phyloP scores from a whole-genome alignment of 1,284 basidiomycete species.

The Hortiboletus rubellus region DNA sequence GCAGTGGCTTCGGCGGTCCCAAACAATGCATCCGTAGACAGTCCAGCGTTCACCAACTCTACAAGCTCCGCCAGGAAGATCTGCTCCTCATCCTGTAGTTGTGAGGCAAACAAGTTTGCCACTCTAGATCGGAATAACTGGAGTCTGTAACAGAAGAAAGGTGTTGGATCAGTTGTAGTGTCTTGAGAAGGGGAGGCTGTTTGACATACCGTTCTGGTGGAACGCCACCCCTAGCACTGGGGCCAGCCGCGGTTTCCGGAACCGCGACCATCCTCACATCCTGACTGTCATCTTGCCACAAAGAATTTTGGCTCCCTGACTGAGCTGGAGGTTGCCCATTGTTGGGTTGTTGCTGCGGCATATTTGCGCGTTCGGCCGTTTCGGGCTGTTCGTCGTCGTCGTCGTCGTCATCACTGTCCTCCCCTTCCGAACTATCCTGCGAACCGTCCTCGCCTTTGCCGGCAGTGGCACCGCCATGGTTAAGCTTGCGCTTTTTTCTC shows the following conservation, averaged over 20 bases:
- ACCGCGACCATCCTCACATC: conserved; percentile 63
- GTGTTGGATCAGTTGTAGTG: neutral
- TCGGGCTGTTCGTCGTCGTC: conserved; percentile 39
- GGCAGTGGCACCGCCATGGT: conserved; percentile 48
- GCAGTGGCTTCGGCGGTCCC: conserved; percentile 77
- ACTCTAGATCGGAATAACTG: conserved; percentile 78
- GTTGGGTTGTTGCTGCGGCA: conserved; percentile 36
- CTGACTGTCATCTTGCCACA: conserved; percentile 63
- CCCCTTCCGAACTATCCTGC: conserved; percentile 45
- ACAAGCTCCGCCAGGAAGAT: conserved; percentile 73
- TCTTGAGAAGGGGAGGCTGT: neutral
- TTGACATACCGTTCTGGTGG: conserved; percentile 55
- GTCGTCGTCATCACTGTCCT: conserved; percentile 46
- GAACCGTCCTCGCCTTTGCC: conserved; percentile 41
- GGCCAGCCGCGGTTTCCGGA: conserved; percentile 35
- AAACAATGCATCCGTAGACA: conserved; percentile 70
- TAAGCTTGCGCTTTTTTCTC: conserved; percentile 80
- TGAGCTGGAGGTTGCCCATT: conserved; percentile 35
- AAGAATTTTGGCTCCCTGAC: conserved; percentile 43
- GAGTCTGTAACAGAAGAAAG: conserved; percentile 46
- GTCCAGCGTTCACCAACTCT: conserved; percentile 76
- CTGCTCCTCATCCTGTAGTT: conserved; percentile 73
- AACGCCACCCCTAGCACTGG: conserved; percentile 42
- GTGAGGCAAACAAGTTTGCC: conserved; percentile 67
- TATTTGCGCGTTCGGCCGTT: conserved; percentile 53